Evolutionary conservation across 202 grass and related monocot genomes (phyloP), one percentile per base, ranked within the genome.

Genomic region (Zizania palustris): DNA sequence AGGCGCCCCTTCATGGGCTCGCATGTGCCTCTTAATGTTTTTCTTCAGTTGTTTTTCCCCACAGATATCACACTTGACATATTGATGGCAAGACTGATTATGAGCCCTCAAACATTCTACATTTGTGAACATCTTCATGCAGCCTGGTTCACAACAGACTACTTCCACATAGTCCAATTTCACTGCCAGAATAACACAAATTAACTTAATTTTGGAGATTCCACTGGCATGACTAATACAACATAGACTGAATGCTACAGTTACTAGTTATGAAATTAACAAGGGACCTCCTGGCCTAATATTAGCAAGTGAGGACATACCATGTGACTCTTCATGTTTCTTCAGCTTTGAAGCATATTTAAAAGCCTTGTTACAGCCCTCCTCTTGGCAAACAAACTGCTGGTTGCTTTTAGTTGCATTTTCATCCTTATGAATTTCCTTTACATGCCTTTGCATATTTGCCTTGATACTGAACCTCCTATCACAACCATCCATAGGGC

Each of bases 241-340:
- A 9, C 21, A 71, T 4, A 9, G 9, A 79, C 59, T 33, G 7
- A 40, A 28, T 28, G 42, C 3, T 41, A 6, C 50, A 67, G 14
- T 69, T 62, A 41, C 61, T 62, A 42, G 14, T 21, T 67, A 28
- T n/a, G 12, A 49, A n/a, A 61, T 71, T 22, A 66, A 14, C 56
- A 66, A 58, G 21, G 2, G 15, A 5, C 11, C 18, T 59, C 35
- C 67, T 65, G 65, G 51, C 39, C 3, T 22, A 60, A 34, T 70
- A 35, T 44, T 37, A 45, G 22, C 9, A 18, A 80, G 49, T 53
- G 20, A 64, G 50, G 16, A 36, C 34, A 73, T 92, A 94, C 95
- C 89, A 88, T 97, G 95, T 8, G 87, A 78, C 9, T 90, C 82
- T 83, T 94, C 91, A 5, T 97, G 91, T 81, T 89, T 97, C 85